These are phyloP conservation scores for Endotrypanum monterogeii DNA, from an alignment of 208 protist genomes.

Conservation along the genomic window DNA sequence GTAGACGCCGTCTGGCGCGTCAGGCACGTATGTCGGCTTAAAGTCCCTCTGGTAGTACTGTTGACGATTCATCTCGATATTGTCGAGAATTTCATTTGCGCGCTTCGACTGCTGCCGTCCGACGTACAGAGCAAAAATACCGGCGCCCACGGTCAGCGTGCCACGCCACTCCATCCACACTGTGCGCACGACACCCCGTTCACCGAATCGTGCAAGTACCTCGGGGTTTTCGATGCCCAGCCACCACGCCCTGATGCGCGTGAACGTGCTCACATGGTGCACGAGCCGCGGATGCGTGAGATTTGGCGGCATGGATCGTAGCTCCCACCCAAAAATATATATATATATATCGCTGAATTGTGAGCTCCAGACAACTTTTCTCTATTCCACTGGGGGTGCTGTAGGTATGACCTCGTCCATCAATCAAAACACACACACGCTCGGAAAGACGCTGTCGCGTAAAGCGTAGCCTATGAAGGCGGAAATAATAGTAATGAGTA, in stretches of 20 bases:
- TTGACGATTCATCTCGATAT: constrained; percentile 85
- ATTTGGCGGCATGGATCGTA: constrained; percentile 45
- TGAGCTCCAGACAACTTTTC: too few species aligned
- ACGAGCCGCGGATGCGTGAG: constrained; percentile 30
- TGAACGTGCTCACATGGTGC: constrained; percentile 59
- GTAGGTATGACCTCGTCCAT: too few species aligned
- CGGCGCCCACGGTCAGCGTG: constrained; percentile 51
- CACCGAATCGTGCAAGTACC: constrained; percentile 66
- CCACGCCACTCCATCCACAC: constrained; percentile 83
- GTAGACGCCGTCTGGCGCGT: constrained; percentile 65
- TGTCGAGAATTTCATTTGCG: constrained; percentile 83
- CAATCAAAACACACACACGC: too few species aligned
- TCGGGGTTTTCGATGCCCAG: constrained; percentile 69
- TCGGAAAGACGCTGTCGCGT: neutral
- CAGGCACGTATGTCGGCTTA: constrained; percentile 62
- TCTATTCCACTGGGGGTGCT: too few species aligned
- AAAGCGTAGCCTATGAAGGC: neutral
- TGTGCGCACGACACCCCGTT: constrained; percentile 54
- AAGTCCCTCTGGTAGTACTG: constrained; percentile 77
- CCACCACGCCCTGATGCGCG: constrained; percentile 76
- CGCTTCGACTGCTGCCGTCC: constrained; percentile 54
- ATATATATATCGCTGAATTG: too few species aligned
- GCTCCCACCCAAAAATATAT: too few species aligned
- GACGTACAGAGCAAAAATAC: constrained; percentile 41
- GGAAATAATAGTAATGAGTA: neutral